Evolutionary conservation across 2,329 filamentous ascomycete genomes (phyloP).

Genomic region (Fusarium lyarnte): DNA sequence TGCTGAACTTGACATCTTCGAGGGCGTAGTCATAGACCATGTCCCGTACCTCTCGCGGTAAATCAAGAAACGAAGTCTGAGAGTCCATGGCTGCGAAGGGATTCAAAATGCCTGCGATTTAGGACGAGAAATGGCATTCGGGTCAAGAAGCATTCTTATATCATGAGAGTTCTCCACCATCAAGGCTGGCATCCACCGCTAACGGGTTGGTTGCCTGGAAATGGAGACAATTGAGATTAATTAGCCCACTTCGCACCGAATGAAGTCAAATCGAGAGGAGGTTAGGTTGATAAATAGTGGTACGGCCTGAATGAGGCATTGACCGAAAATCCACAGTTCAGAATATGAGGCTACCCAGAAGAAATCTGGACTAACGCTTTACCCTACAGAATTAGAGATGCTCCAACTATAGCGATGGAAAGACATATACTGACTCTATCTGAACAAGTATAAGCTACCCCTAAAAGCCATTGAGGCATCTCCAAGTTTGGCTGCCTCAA

Average conservation of each 20-base stretch:
- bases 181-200: neutral
- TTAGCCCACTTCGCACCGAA: neutral
- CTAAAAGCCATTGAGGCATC: rapidly evolving
- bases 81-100: neutral
- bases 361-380: no score
- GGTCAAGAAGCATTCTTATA: neutral
- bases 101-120: rapidly evolving
- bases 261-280: neutral
- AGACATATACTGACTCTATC: neutral
- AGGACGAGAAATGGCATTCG: rapidly evolving
- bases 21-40: neutral
- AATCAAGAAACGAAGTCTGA: neutral
- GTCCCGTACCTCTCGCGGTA: neutral
- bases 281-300: neutral
- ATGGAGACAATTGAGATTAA: neutral
- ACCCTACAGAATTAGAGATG: rapidly evolving
- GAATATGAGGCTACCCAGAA: no score
- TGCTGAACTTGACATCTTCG: neutral
- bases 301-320: rapidly evolving
- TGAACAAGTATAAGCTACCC: rapidly evolving
- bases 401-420: neutral
- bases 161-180: neutral
- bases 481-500: rapidly evolving
- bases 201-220: neutral
- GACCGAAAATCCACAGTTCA: neutral